Evolutionary conservation across 176 grass and related monocot genomes (phyloP), one percentile per base, ranked within the genome.

Genomic region (Lolium rigidum): DNA sequence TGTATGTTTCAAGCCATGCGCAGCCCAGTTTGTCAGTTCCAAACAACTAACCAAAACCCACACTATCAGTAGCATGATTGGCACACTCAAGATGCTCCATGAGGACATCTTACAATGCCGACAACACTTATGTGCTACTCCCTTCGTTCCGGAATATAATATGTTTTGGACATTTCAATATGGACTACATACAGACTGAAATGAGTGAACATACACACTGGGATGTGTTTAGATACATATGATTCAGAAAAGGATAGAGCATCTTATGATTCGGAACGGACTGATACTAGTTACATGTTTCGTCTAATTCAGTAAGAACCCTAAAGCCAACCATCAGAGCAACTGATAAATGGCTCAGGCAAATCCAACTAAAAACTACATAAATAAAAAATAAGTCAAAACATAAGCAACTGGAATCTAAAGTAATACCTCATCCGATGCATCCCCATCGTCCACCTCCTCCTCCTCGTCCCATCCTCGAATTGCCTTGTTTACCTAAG

Each of bases 401-500:
- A 59, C 14, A 68, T 41, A 16, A 37, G 80, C 7, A 16, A 14
- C 37, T 17, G 41, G 14, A 74, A 51, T 75, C 24, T 18, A 16
- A 66, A 63, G 67, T 12, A 64, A 73, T 73, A 89, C 87, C 82
- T 89, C 16, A 4, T 67, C 57, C 15, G 6, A 74, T 31, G 47
- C 74, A 3, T 77, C 64, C 15, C 44, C n/a, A 50, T 25, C 43
- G 24, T 74, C 31, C 31, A n/a, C 63, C 0, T 62, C 59, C 1
- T 46, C 41, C 0, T 68, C 44, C 9, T 89, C 82, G 1, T 87
- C 83, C 9, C 86, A 88, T 60, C 62, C 79, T 49, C 86, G 58
- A 85, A 93, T 75, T 31, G 67, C 63, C 63, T 66, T 93, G 57
- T 85, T 87, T 31, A 88, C 77, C 91, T 90, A 44, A 87, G 7